A percentile compares a stretch with the other conserved stretches of the same genome.
Evolutionary conservation across 2,329 filamentous ascomycete genomes (phyloP).

Genomic region (Chrysosphaeria jannelii): DNA sequence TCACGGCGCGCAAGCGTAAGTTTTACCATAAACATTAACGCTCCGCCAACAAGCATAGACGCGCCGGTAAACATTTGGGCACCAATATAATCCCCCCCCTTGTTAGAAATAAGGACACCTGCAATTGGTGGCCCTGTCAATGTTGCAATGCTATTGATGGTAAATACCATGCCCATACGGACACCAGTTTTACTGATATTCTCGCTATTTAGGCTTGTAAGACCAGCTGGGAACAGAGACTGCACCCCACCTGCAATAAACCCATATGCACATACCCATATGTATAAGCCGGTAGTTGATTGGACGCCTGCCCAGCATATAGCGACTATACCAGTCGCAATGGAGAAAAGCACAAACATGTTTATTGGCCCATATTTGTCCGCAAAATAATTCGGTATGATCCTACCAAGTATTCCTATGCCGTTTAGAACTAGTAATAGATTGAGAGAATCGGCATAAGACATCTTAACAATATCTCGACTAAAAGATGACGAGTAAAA

Average conservation of each 20-base stretch:
- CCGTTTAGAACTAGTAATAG: conserved; percentile 35
- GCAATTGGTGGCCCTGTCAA: conserved; percentile 21
- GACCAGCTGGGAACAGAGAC: conserved; percentile 30
- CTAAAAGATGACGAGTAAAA: conserved; percentile 25
- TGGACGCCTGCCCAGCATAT: conserved; percentile 28
- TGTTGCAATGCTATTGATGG: conserved; percentile 21
- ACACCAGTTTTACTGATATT: conserved; percentile 21
- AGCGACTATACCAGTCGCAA: conserved; percentile 13
- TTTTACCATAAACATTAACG: no score
- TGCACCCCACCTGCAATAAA: conserved; percentile 32
- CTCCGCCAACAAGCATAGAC: conserved; percentile 14
- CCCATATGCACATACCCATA: conserved; percentile 32
- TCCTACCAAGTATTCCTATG: conserved; percentile 23
- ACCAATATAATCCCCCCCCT: conserved; percentile 13
- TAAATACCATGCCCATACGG: conserved; percentile 27
- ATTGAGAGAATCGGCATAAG: conserved; percentile 21
- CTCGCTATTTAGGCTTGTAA: conserved; percentile 19
- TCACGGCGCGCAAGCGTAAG: no score
- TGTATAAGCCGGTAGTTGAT: conserved; percentile 20
- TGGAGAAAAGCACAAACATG: conserved; percentile 18
- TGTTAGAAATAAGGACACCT: conserved; percentile 15
- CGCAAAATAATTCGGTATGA: conserved; percentile 25
- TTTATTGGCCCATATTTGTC: conserved; percentile 31
- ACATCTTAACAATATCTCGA: conserved; percentile 12
- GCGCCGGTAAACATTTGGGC: conserved; percentile 18